A percentile compares a stretch with the other conserved stretches of the same genome.
Evolutionary conservation across 208 protist genomes (phyloP).

Genomic region (Leishmania amazonensis): DNA sequence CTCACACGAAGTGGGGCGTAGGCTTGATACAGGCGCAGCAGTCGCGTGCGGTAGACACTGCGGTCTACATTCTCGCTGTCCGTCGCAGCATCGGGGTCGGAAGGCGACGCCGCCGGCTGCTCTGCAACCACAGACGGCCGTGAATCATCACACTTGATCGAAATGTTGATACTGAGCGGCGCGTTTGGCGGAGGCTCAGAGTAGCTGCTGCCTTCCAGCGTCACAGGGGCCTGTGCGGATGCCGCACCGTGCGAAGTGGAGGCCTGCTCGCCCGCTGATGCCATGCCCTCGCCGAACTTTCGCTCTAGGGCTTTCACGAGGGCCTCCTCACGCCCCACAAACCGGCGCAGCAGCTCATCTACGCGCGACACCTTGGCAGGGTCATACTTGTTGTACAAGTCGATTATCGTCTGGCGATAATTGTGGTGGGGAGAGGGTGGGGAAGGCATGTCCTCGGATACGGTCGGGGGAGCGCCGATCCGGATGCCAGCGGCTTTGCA

Average conservation of each 20-base stretch:
- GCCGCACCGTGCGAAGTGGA: neutral
- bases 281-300: slow-evolving; percentile 17
- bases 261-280: too few species aligned
- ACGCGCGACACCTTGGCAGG: slow-evolving; percentile 38
- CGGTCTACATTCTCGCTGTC: neutral
- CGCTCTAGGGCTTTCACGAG: slow-evolving; percentile 31
- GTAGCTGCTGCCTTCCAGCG: neutral
- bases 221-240: neutral
- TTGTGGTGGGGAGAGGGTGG: neutral
- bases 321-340: slow-evolving; percentile 37
- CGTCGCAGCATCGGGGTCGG: neutral
- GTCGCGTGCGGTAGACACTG: slow-evolving; percentile 27
- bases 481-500: neutral
- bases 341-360: slow-evolving; percentile 33
- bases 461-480: neutral
- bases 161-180: neutral
- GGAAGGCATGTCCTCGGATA: slow-evolving; percentile 2
- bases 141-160: neutral
- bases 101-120: neutral
- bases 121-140: neutral
- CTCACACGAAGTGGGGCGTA: slow-evolving; percentile 49
- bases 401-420: slow-evolving; percentile 14
- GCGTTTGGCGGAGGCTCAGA: neutral
- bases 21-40: slow-evolving; percentile 36
- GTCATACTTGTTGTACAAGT: slow-evolving; percentile 31